Evolutionary conservation across 2,329 filamentous ascomycete species (phyloP), one percentile per base, ranked within the genome.

Genomic region (Penicillium sp.): DNA sequence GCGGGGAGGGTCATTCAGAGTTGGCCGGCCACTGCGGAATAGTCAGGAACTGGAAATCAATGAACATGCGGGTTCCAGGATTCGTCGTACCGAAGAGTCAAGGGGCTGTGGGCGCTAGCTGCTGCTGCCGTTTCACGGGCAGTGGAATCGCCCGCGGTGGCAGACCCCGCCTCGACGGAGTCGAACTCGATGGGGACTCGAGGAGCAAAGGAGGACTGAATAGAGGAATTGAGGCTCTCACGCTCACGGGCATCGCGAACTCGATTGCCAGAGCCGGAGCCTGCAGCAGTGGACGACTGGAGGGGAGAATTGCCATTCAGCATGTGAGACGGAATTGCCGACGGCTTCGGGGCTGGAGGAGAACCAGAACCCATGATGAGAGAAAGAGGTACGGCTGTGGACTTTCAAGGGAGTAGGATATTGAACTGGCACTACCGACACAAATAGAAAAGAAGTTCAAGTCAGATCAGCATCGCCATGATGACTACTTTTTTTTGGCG

Each of bases 191-290:
- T 55, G 18, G 70, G 68, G 27, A 67, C 56, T 46, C 68, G 66
- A 24, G 69, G 74, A 28, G 74, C 73, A 66, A 82, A 83, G 13
- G 82, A 84, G 6, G 77, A 78, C 58, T 79, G 72, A 53, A 86
- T 86, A 22, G 83, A 81, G 16, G 81, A 76, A 60, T 78, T 80
- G 48, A 85, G 75, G 50, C 71, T 79, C 47, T 85, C 81, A 28
- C 81, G 73, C 63, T 85, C 82, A 59, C 77, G 74, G 39, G 74
- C 74, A 63, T 79, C 82, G 51, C 79, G 74, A 33, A 71, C 71
- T 53, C 76, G 47, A 44, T 47, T 54, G 5, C 51, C 50, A 13
- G 41, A 28, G 18, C 57, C 50, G 10, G 54, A 33, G 22, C 57
- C 50, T 11, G 57, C 25, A 28, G 49, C 72, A 14, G 74, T 73